Base-by-base conservation (phyloP, 352 stramenopile genomes). In the Pythium aphanidermatum region DNA sequence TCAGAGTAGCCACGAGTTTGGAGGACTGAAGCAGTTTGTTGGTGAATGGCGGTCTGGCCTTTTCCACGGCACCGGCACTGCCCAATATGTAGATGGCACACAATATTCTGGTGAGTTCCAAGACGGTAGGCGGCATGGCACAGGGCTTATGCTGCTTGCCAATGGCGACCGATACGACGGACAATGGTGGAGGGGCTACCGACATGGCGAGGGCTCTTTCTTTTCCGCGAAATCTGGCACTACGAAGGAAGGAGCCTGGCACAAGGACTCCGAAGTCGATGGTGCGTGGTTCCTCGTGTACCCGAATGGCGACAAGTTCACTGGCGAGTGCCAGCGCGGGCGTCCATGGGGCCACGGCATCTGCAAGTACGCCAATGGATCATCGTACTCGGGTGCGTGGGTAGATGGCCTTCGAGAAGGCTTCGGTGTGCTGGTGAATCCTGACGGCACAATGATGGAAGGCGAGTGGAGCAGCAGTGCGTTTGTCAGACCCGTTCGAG, bases 341-440 rank as follows among this genome's bases (percentile, higher is more conserved):
- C 61, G 68, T 8, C 71, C 78, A 20, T 86, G 74, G 73, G 78
- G 78, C 9, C 62, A 82, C 46, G 94, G 94, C 1, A 86, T 85
- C 1, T 94, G 89, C 42, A 92, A 95, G 43, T 96, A 96, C 24
- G 62, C 77, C 19, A 95, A 95, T 40, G 90, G 91, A 9, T 80
- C 90, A 43, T 75, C 95, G 11, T 98, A 97, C 52, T 88, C 76
- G 2, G 94, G 94, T 0, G 48, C 60, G 8, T 97, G 74, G 73
- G 47, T 83, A 5, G 68, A 95, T 34, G 86, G 83, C 3, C 53
- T 86, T 14, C 69, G 83, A 37, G 74, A 96, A 58, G 89, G 87
- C 3, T 61, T 68, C 14, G 86, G 88, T 12, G 61, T 84, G 14
- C 85, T 73, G 45, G 58, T 85, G 4, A 73, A 80, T 39, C 50